Base-by-base conservation (phyloP, 805 yeast genomes). In the Allodekkera sacchari region DNA sequence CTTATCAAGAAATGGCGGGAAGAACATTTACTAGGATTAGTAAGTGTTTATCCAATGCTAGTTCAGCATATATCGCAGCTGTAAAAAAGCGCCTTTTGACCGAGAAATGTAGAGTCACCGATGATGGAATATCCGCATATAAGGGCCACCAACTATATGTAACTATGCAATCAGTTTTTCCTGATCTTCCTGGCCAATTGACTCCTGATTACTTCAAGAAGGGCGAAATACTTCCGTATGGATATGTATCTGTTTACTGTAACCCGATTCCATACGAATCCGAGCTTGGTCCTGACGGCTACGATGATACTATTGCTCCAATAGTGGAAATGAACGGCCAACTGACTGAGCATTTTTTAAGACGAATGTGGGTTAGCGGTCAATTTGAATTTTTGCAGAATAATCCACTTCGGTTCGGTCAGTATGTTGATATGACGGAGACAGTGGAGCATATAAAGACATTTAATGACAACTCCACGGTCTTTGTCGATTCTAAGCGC, bases 291-390 rank as follows among this genome's bases (percentile, higher is more conserved):
- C 29, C 43, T 2, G 96, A 87, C 53, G 95, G 96, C 1, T 87
- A 84, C 54, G 94, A 82, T 41, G 65, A 76, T 28, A 73, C 80
- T 43, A 92, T 82, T 36, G 74, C 87, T 1, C 94, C 94, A 0
- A 45, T 53, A 1, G 36, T 41, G 3, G 17, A 28, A 15, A 37
- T 34, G 1, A 20, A 30, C 4, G n/a, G n/a, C n/a, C n/a, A n/a
- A n/a, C n/a, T n/a, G n/a, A 30, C 22, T 5, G 43, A 52, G 19
- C 55, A 56, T 14, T 80, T 68, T 44, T 57, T 53, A 20, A 56
- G 89, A 38, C 61, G 96, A 16, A 66, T 88, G 72, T 87, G 96
- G 96, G 75, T 70, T 1, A 72, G 77, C 20, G 96, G 96, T 3
- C 53, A 64, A 15, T 57, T 87, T 21, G 50, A 55, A 16, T 71